Evolutionary conservation across 2,329 filamentous ascomycete genomes (phyloP).

Genomic region (Xylariaceae sp.): DNA sequence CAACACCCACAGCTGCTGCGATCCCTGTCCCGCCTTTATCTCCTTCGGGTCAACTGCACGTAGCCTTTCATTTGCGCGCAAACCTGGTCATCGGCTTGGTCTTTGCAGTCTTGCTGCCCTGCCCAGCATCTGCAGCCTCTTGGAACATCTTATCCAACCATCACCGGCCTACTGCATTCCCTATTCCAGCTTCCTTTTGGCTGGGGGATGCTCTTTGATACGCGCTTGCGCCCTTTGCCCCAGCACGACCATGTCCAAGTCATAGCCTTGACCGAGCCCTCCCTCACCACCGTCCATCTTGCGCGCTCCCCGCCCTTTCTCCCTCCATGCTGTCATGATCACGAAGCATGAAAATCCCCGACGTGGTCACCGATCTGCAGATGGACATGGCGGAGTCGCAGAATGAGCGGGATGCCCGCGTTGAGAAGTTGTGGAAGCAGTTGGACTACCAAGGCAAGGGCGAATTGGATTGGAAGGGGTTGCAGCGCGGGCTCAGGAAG

Average conservation of each 20-base stretch:
- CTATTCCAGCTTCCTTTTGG: too few species aligned
- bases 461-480: slow-evolving; percentile 77
- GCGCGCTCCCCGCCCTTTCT: slow-evolving; percentile 15
- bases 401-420: slow-evolving; percentile 74
- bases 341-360: slow-evolving; percentile 44
- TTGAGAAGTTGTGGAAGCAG: slow-evolving; percentile 79
- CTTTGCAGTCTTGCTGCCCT: too few species aligned
- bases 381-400: slow-evolving; percentile 74
- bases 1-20: background rate
- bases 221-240: background rate
- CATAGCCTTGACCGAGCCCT: slow-evolving; percentile 26
- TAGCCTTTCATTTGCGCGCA: slow-evolving; percentile 20
- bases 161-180: too few species aligned
- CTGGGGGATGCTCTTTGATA: background rate
- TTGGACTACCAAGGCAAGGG: slow-evolving; percentile 76
- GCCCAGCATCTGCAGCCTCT: too few species aligned
- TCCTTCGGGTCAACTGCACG: slow-evolving; percentile 6
- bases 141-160: background rate
- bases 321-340: slow-evolving; percentile 38
- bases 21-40: slow-evolving; percentile 15
- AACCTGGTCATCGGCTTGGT: background rate
- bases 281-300: slow-evolving; percentile 11
- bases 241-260: slow-evolving; percentile 15
- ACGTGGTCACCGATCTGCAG: slow-evolving; percentile 50
- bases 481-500: slow-evolving; percentile 80